These are phyloP conservation scores for Globisporangium radiosum DNA, from an alignment of 352 stramenopile species.

Conservation along the genomic window DNA sequence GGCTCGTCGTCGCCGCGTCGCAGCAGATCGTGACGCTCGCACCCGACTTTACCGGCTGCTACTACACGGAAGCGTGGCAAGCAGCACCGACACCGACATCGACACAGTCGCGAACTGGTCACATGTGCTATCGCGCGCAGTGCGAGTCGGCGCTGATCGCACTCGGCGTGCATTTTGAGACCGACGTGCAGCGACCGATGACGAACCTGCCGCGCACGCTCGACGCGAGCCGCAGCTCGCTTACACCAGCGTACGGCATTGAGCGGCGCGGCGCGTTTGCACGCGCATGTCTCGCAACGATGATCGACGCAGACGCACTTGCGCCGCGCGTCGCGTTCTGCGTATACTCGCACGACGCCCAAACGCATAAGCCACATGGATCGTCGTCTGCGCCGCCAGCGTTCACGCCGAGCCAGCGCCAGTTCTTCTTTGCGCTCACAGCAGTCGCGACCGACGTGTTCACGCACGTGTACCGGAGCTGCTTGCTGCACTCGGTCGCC, in stretches of 20 bases:
- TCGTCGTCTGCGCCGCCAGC: slow-evolving; percentile 1
- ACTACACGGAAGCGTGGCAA: slow-evolving; percentile 50
- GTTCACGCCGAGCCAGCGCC: slow-evolving; percentile 47
- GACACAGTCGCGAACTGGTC: slow-evolving; percentile 2
- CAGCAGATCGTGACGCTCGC: slow-evolving; percentile 62
- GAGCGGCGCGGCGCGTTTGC: slow-evolving; percentile 58
- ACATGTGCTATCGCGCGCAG: slow-evolving; percentile 55
- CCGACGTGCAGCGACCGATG: slow-evolving; percentile 47
- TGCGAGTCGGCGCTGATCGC: slow-evolving; percentile 30
- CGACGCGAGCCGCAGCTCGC: slow-evolving; percentile 35
- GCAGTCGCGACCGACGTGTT: slow-evolving; percentile 46
- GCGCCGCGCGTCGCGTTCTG: slow-evolving; percentile 39
- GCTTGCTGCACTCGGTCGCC: slow-evolving; percentile 40
- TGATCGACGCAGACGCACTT: slow-evolving; percentile 36
- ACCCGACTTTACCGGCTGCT: slow-evolving; percentile 54
- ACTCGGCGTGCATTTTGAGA: slow-evolving; percentile 45
- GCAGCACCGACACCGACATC: slow-evolving; percentile 10
- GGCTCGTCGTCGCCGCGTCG: slow-evolving; percentile 51
- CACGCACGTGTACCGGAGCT: slow-evolving; percentile 41
- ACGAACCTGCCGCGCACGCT: slow-evolving; percentile 64
- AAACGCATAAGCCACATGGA: background rate
- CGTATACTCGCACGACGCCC: slow-evolving; percentile 45
- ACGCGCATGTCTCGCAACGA: slow-evolving; percentile 45
- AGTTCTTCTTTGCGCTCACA: slow-evolving; percentile 51
- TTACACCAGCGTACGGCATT: slow-evolving; percentile 29